Evolutionary conservation across 139 green algal species (phyloP).

Genomic region (Tetraselmis striata): DNA sequence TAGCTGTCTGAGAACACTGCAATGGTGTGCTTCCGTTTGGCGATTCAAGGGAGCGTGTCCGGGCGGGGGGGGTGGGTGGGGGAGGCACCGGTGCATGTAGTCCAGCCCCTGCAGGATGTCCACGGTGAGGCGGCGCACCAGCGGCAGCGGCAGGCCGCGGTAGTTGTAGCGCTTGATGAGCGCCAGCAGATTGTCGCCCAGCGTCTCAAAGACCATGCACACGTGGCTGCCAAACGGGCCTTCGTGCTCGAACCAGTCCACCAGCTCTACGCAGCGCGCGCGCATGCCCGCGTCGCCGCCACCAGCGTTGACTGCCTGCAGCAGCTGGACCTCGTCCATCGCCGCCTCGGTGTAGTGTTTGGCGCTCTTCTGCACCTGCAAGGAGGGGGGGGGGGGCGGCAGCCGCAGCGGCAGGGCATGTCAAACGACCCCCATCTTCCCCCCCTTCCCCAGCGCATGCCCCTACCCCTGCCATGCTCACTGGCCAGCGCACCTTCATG

Average conservation of each 20-base stretch:
- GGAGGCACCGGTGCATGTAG: constrained; percentile 77
- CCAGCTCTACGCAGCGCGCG: constrained; percentile 61
- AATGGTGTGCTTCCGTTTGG: no score
- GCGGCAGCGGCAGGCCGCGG: constrained; percentile 75
- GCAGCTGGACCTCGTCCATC: constrained; percentile 89
- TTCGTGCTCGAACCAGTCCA: constrained; percentile 89
- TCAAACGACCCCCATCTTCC: no score
- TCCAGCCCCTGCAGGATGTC: constrained; percentile 87
- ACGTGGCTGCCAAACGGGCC: constrained; percentile 90
- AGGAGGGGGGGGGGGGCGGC: no score
- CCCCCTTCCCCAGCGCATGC: no score
- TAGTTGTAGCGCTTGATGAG: constrained; percentile 76
- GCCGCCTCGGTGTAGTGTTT: constrained; percentile 95
- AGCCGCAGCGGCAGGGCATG: no score
- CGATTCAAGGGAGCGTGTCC: neutral
- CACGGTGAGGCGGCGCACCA: constrained; percentile 48
- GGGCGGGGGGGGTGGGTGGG: no score
- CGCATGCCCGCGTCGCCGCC: constrained; percentile 45
- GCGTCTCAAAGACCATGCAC: constrained; percentile 95
- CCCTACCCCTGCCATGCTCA: no score
- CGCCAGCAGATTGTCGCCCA: constrained; percentile 58
- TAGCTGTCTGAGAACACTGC: no score
- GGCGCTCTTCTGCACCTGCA: constrained; percentile 91
- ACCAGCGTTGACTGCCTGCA: constrained; percentile 29
- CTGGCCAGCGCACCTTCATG: constrained; percentile 40